phyloP scores from a whole-genome alignment of 495 filamentous ascomycete species.

The Eremomyces bilateralis region DNA sequence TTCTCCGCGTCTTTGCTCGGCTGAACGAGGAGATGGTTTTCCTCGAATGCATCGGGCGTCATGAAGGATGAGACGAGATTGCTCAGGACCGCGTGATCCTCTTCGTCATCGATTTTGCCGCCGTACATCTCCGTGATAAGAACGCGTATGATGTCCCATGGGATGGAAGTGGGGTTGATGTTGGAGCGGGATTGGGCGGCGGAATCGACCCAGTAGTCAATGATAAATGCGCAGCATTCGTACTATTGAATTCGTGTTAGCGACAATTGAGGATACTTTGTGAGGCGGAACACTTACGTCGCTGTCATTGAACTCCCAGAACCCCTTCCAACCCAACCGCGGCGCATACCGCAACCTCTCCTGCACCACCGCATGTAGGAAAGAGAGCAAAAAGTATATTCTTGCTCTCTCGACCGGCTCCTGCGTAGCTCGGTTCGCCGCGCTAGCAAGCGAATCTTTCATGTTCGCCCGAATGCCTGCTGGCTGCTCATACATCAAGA shows the following conservation, averaged over 20 bases:
- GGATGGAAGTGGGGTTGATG: constrained; percentile 76
- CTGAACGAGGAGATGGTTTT: constrained; percentile 66
- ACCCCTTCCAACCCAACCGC: constrained; percentile 89
- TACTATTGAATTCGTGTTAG: constrained; percentile 33
- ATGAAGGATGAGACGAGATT: constrained; percentile 54
- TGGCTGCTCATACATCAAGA: constrained; percentile 96
- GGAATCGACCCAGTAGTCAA: constrained; percentile 82
- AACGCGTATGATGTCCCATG: constrained; percentile 91
- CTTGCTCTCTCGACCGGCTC: constrained; percentile 78
- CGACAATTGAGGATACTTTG: not conserved
- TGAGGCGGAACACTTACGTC: constrained; percentile 47
- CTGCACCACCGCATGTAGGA: constrained; percentile 90
- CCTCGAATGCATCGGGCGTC: constrained; percentile 73
- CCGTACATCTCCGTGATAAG: constrained; percentile 89
- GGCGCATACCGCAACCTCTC: constrained; percentile 90
- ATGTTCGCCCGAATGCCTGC: constrained; percentile 94
- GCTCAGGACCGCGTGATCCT: constrained; percentile 55
- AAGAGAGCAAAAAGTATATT: constrained; percentile 77
- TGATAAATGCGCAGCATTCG: constrained; percentile 87
- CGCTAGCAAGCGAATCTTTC: constrained; percentile 81
- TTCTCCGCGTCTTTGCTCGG: constrained; percentile 28
- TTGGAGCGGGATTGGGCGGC: constrained; percentile 71
- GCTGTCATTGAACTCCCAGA: constrained; percentile 99
- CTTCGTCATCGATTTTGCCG: constrained; percentile 86
- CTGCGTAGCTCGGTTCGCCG: constrained; percentile 56